These are phyloP conservation scores for Calonectria crousiana DNA, from an alignment of 2,329 filamentous ascomycete species.

Conservation along the genomic window DNA sequence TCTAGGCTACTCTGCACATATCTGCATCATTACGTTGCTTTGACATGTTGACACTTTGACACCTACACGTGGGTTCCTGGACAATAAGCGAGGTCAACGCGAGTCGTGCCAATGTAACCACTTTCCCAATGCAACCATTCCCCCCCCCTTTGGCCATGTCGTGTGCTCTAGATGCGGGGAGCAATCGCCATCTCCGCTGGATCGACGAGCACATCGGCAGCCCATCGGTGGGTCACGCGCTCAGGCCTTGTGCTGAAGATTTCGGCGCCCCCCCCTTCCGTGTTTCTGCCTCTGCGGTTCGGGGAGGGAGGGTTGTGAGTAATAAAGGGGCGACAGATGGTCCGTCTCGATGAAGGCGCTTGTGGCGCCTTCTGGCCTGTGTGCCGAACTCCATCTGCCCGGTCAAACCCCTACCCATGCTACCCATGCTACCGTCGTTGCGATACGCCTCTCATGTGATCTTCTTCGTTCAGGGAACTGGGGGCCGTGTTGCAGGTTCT, in stretches of 20 bases:
- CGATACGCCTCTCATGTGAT: neutral
- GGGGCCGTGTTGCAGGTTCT: neutral
- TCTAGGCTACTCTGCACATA: neutral
- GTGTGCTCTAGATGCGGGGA: neutral
- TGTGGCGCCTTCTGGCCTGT: neutral
- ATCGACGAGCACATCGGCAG: neutral
- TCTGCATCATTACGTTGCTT: neutral
- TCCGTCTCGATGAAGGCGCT: neutral
- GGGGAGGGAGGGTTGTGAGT: neutral
- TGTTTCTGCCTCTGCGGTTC: neutral
- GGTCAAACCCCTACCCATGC: neutral
- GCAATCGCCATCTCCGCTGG: neutral
- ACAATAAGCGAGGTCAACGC: neutral
- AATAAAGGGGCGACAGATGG: neutral
- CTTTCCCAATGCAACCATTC: too few species aligned
- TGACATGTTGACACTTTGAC: constrained; percentile 1
- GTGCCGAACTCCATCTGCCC: neutral
- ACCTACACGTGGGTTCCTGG: neutral
- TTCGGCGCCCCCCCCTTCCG: neutral
- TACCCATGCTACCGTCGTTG: too few species aligned
- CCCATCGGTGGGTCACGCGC: neutral
- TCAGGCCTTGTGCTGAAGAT: neutral
- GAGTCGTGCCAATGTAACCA: neutral
- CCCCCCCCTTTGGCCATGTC: neutral
- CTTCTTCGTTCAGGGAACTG: neutral